These are phyloP conservation scores for Komagataella pastoris DNA, from an alignment of 805 yeast species.

Conservation along the genomic window DNA sequence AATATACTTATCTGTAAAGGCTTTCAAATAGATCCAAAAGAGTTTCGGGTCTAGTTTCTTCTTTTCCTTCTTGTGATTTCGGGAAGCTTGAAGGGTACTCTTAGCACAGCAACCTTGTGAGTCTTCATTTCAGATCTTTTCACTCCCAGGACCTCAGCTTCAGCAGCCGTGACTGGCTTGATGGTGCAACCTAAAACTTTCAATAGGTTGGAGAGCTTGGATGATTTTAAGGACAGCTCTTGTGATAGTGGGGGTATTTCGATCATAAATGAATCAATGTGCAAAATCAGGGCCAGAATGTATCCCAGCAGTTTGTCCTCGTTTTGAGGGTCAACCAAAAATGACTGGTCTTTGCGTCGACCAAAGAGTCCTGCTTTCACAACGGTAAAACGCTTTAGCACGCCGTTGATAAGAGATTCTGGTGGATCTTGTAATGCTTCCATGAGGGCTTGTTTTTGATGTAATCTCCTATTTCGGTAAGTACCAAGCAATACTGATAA, in stretches of 20 bases:
- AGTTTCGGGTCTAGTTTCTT: constrained; percentile 6
- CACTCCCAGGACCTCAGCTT: constrained; percentile 62
- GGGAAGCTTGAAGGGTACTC: constrained; percentile 84
- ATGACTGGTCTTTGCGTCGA: constrained; percentile 64
- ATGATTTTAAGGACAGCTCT: constrained; percentile 72
- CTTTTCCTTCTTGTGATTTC: constrained; percentile 61
- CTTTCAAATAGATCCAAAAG: background rate
- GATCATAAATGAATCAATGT: constrained; percentile 60
- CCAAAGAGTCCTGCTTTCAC: constrained; percentile 53
- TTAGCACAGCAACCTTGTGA: constrained; percentile 70
- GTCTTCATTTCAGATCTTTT: constrained; percentile 36
- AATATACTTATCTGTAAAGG: background rate
- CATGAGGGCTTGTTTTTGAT: constrained; percentile 42
- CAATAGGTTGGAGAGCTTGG: constrained; percentile 53
- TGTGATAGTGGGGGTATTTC: constrained; percentile 74
- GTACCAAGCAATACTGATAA: constrained; percentile 72
- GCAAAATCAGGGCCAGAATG: constrained; percentile 58
- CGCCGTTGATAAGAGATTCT: constrained; percentile 55
- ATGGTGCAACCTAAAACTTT: constrained; percentile 74
- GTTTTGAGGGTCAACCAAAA: constrained; percentile 70
- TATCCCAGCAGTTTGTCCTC: constrained; percentile 82
- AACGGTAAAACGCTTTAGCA: constrained; percentile 61
- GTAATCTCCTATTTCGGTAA: constrained; percentile 57
- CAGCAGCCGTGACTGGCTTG: constrained; percentile 58
- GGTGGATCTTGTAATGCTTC: constrained; percentile 61